Conservation (phyloP, 2,329 filamentous ascomycete genomes). For the Monosporascus cannonballus region DNA sequence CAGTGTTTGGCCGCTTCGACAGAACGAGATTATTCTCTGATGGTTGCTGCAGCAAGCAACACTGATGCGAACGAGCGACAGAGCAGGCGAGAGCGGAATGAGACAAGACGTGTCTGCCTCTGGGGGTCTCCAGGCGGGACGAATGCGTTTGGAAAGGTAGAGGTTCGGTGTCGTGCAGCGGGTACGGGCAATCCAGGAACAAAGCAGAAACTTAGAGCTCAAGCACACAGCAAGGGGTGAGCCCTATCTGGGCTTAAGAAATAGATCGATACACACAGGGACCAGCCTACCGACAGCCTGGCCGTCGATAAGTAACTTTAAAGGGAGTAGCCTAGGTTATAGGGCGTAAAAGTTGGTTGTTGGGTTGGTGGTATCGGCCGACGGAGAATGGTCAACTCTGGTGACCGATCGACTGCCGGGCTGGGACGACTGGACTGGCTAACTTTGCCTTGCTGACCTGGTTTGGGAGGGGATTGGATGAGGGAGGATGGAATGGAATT, state of each 20-base stretch:
- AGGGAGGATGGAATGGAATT: background rate
- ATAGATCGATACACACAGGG: background rate
- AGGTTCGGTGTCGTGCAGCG: background rate
- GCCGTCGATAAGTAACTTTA: too few relatives aligned
- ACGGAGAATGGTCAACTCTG: background rate
- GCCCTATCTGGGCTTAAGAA: background rate
- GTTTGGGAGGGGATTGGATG: slow-evolving; percentile 2
- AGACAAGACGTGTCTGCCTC: too few relatives aligned
- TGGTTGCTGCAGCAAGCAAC: background rate
- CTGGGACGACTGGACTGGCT: slow-evolving; percentile 18
- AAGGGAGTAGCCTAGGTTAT: background rate
- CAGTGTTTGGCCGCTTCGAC: background rate
- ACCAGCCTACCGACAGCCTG: background rate
- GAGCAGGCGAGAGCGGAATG: background rate
- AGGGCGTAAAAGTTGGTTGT: background rate
- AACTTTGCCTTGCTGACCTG: slow-evolving; percentile 1
- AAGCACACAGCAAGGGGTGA: too few relatives aligned
- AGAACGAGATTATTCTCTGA: background rate
- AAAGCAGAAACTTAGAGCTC: background rate
- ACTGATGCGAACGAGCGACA: background rate
- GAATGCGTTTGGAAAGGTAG: background rate
- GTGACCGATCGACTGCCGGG: slow-evolving; percentile 11
- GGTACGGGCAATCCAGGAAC: background rate
- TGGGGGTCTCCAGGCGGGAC: background rate
- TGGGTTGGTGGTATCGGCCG: background rate